These are phyloP conservation scores for Erucastrum elatum DNA, from an alignment of 345 rosid genomes.

Conservation along the genomic window DNA sequence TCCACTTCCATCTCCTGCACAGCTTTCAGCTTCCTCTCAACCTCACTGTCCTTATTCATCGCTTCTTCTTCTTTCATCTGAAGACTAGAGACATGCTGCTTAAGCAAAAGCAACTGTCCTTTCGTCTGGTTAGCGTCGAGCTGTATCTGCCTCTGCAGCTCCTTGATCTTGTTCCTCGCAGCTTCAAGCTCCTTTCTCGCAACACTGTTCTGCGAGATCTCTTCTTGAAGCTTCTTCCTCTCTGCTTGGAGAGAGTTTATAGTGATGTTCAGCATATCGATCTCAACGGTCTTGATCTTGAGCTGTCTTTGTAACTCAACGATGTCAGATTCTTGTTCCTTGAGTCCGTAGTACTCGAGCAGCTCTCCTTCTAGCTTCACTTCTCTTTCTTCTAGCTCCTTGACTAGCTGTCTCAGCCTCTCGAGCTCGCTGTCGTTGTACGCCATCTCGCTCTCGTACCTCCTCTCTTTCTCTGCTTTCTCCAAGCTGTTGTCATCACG, in stretches of 20 bases:
- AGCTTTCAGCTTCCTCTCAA: slow-evolving; percentile 72
- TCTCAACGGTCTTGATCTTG: slow-evolving; percentile 90
- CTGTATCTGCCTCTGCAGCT: slow-evolving; percentile 90
- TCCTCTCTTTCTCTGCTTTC: slow-evolving; percentile 56
- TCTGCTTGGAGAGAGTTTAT: slow-evolving; percentile 81
- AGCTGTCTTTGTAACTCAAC: slow-evolving; percentile 81
- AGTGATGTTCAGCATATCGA: slow-evolving; percentile 85
- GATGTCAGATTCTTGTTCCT: slow-evolving; percentile 84
- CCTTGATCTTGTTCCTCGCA: slow-evolving; percentile 82
- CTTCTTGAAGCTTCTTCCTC: slow-evolving; percentile 90
- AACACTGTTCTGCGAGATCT: slow-evolving; percentile 49
- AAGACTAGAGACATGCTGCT: slow-evolving; percentile 85
- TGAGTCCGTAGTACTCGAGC: slow-evolving; percentile 89
- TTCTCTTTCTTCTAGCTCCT: slow-evolving; percentile 89
- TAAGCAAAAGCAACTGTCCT: slow-evolving; percentile 85
- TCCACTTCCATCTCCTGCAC: slow-evolving; percentile 74
- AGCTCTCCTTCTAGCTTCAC: slow-evolving; percentile 91
- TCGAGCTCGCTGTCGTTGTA: slow-evolving; percentile 74
- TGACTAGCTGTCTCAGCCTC: slow-evolving; percentile 64
- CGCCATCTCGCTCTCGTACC: slow-evolving; percentile 71
- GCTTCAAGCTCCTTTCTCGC: slow-evolving; percentile 71
- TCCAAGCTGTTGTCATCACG: slow-evolving; percentile 49
- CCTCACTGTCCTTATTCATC: slow-evolving; percentile 63
- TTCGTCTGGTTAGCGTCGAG: slow-evolving; percentile 91
- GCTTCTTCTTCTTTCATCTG: slow-evolving; percentile 84